These are phyloP conservation scores for Clarireedia hainanense DNA, from an alignment of 2,329 filamentous ascomycete genomes.

Conservation along the genomic window DNA sequence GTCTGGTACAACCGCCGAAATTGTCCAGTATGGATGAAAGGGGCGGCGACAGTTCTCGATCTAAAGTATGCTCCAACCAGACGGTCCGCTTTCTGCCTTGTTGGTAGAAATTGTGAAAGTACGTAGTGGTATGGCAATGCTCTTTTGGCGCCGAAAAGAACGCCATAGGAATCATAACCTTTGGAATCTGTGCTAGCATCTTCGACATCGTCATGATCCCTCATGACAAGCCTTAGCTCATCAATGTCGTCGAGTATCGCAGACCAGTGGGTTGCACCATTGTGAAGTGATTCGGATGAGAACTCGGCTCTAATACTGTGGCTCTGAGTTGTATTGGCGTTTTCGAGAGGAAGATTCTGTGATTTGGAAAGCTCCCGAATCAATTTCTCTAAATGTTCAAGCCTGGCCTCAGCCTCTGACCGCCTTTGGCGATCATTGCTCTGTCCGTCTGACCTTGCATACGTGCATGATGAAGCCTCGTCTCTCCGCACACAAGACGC, in stretches of 20 bases:
- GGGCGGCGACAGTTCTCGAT: conserved; percentile 12
- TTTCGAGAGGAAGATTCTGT: neutral
- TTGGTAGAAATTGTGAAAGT: conserved; percentile 15
- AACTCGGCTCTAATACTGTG: neutral
- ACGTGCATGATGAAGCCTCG: conserved; percentile 14
- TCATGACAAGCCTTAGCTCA: conserved; percentile 13
- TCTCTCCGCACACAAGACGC: conserved; percentile 14
- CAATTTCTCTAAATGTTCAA: conserved; percentile 15
- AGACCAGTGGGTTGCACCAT: conserved; percentile 20
- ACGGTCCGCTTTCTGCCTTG: conserved; percentile 16
- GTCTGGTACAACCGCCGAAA: conserved; percentile 20
- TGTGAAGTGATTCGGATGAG: conserved; percentile 3
- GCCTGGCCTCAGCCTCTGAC: conserved; percentile 10
- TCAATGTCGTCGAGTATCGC: conserved; percentile 21
- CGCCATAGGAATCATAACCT: neutral
- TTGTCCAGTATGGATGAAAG: conserved; percentile 18
- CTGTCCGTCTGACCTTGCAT: neutral
- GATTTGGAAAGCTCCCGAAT: conserved; percentile 7
- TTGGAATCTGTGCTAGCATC: neutral
- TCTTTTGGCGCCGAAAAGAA: neutral
- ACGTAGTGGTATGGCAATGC: conserved; percentile 12
- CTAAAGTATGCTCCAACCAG: conserved; percentile 17
- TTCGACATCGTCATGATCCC: neutral
- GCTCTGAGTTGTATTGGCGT: neutral
- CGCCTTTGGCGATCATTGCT: neutral